Evolutionary conservation across 768 basidiomycete genomes (phyloP), one percentile per base, ranked within the genome.

Genomic region (Galerina sulciceps): DNA sequence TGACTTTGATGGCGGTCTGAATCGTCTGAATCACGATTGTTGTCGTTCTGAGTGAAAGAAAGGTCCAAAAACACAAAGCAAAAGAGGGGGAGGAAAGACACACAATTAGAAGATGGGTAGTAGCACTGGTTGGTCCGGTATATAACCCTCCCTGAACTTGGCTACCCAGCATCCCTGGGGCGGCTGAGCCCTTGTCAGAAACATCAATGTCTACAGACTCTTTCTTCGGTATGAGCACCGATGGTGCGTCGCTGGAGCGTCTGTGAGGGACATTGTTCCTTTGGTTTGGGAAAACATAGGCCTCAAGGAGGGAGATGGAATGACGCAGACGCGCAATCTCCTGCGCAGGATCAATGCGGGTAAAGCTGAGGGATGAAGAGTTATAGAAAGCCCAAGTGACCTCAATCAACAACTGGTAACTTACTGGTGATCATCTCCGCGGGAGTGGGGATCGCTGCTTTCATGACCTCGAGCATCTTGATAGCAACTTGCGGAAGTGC

Each of bases 401-500:
- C 26, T 5, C 26, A 58, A 55, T 53, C 15, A 59, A 59, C 35
- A 57, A 54, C 52, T 40, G 54, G 63, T 43, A 35, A 81, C 83
- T 67, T 70, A 85, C 86, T 80, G 80, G 67, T 79, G 78, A 69
- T 86, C 87, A 76, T 88, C 85, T 72, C 79, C 79, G 75, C 86
- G 86, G 73, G 76, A 72, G 55, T 76, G 66, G 49, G 76, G 72
- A 67, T 84, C 83, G 53, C 75, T 76, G 60, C 71, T 73, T 58
- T 90, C 90, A 69, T 85, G 85, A 53, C 83, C 86, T 70, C 84
- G 78, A 58, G 82, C 83, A 76, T 89, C 86, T 67, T 91, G 88
- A 76, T 93, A 93, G 76, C 91, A 94, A 65, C 82, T 82, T 36
- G 89, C 85, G 67, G 89, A 85, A 36, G 92, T 93, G 57, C 92